Percentiles rank a stretch among this genome's conserved stretches.
Conservation (phyloP, 2,329 filamentous ascomycete species). For the Penicillium verrucosum region DNA sequence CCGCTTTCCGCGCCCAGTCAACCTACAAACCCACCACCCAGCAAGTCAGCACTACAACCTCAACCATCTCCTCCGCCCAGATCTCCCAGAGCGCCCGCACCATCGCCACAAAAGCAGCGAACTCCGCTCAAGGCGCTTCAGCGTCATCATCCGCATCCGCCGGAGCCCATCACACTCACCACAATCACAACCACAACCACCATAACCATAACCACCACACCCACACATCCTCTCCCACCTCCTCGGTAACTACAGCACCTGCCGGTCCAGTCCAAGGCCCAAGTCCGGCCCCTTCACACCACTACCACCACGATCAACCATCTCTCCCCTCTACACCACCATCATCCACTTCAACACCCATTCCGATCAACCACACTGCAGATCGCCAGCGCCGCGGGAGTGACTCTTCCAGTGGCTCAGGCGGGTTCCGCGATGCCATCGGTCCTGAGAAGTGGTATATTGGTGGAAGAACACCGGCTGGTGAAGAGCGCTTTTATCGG, state of each 20-base stretch:
- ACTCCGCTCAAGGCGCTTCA: conserved; percentile 10
- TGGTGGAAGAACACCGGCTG: conserved; percentile 45
- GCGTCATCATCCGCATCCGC: conserved; percentile 5
- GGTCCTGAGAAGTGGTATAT: conserved; percentile 53
- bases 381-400: conserved; percentile 46
- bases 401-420: conserved; percentile 47
- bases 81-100: conserved; percentile 44
- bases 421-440: conserved; percentile 47
- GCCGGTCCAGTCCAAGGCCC: conserved; percentile 13
- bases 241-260: conserved; percentile 7
- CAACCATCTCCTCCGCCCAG: conserved; percentile 41
- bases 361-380: conserved; percentile 35
- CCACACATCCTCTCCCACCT: conserved; percentile 16
- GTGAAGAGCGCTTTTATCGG: conserved; percentile 50
- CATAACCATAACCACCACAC: conserved; percentile 2
- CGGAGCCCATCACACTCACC: conserved; percentile 22
- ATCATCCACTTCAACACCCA: conserved; percentile 38
- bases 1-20: conserved; percentile 64
- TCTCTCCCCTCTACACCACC: conserved; percentile 27
- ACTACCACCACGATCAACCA: conserved; percentile 39
- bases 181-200: conserved; percentile 33
- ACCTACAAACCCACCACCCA: conserved; percentile 56
- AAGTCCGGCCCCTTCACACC: conserved; percentile 35
- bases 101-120: conserved; percentile 47
- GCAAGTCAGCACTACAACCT: conserved; percentile 26